Conservation (phyloP, 1,284 basidiomycete species). For the Lentinula novae-zelandiae region DNA sequence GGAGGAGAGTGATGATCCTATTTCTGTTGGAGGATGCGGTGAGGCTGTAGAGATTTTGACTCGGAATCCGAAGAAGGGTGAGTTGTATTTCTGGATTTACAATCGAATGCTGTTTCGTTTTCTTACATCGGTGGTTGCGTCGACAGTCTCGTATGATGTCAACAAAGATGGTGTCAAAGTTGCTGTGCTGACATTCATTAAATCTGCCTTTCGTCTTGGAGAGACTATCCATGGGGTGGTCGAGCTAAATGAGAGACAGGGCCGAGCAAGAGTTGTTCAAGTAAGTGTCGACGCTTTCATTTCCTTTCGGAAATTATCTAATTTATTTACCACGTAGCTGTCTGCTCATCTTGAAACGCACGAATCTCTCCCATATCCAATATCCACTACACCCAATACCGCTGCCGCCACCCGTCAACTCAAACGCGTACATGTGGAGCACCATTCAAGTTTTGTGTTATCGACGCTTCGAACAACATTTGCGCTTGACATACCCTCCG, state of each 20-base stretch:
- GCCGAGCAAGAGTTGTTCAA: constrained; percentile 67
- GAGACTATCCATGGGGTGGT: constrained; percentile 87
- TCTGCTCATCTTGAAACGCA: constrained; percentile 84
- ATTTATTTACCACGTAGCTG: constrained; percentile 41
- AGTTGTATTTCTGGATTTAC: constrained; percentile 18
- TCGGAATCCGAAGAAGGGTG: constrained; percentile 83
- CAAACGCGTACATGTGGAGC: constrained; percentile 78
- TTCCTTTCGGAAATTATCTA: background rate
- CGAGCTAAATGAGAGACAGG: constrained; percentile 69
- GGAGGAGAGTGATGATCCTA: constrained; percentile 6
- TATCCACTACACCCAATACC: constrained; percentile 37
- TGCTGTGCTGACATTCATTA: constrained; percentile 87
- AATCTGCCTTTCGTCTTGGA: constrained; percentile 84
- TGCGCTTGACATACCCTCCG: constrained; percentile 84
- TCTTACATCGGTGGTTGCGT: background rate
- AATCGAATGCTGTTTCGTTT: background rate
- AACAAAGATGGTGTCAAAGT: constrained; percentile 86
- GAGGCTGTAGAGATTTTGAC: constrained; percentile 91
- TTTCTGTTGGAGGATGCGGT: constrained; percentile 61
- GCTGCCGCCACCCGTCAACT: constrained; percentile 32
- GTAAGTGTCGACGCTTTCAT: constrained; percentile 34
- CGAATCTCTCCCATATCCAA: constrained; percentile 69
- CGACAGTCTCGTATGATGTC: constrained; percentile 87
- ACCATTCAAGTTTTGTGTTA: constrained; percentile 70
- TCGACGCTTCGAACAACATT: constrained; percentile 77